Percentiles rank a stretch among this genome's conserved stretches.
Evolutionary conservation across 345 rosid genomes (phyloP).

Genomic region (Lepidium aucheri): DNA sequence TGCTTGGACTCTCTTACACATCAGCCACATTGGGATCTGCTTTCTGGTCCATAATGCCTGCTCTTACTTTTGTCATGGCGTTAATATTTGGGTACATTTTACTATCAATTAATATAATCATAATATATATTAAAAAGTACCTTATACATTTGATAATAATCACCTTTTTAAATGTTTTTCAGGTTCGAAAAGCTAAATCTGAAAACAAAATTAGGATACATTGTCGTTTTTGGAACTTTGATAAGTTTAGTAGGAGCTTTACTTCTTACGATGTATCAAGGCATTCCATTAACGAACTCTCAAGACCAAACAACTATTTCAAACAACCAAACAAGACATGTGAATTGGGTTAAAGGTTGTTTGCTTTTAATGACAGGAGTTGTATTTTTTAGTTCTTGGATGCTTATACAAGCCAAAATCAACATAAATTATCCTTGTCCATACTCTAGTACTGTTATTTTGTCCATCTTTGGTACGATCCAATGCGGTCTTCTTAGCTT

Average conservation of each 20-base stretch:
- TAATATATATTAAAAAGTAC: too few species aligned
- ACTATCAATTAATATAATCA: too few species aligned
- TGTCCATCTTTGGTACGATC: conserved; percentile 46
- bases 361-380: conserved; percentile 25
- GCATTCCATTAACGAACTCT: conserved; percentile 26
- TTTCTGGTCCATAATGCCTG: too few species aligned
- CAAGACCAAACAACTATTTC: not conserved
- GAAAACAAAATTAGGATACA: conserved; percentile 31
- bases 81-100: too few species aligned
- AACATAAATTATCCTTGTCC: conserved; percentile 43
- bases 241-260: conserved; percentile 46
- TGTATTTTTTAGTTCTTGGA: too few species aligned
- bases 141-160: too few species aligned
- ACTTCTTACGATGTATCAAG: conserved; percentile 41
- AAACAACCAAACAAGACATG: conserved; percentile 17
- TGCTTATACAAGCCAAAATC: conserved; percentile 46
- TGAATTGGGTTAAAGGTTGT: conserved; percentile 44
- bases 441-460: conserved; percentile 52
- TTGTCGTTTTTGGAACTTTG: conserved; percentile 38
- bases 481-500: conserved; percentile 32
- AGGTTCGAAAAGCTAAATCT: conserved; percentile 47
- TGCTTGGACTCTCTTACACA: too few species aligned
- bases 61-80: too few species aligned
- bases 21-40: too few species aligned
- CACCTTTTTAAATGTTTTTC: not conserved